Base-by-base conservation (phyloP, 1,139 yeast genomes). In the Pichiaceae sp. region DNA sequence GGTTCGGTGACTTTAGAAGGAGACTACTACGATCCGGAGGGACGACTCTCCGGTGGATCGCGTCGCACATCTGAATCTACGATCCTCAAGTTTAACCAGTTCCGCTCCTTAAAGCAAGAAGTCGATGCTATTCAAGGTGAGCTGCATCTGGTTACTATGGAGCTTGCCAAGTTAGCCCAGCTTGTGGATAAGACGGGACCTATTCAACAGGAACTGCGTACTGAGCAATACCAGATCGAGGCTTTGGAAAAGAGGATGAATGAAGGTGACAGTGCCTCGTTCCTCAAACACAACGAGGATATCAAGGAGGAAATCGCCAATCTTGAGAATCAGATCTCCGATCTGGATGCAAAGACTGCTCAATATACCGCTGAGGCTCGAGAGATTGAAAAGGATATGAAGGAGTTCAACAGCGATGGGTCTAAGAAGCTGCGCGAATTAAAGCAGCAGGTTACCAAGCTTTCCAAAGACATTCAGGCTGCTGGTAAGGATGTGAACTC, bases 1-100 rank as follows among this genome's bases (percentile, higher is more conserved):
- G 76, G 91, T 50, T 81, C 95, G n/a, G 89, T 93, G 12, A 93
- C 99, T 0, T 57, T 84, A 30, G 93, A 89, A 37, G 99, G 98
- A 34, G 98, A 91, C 59, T 72, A 81, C 9, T 93, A 89, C 60
- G 98, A 93, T 54, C 98, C 98, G 0, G 87, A 82, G 48, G 99
- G 99, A 12, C 86, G 95, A 17, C 64, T 93, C 29, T 84, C 96
- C 1, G 99, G 99, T 37, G 98, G 98, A n/a, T 79, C 94, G 17
- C 71, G 91, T 46, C 75, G 69, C 45, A 61, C 65, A 34, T 68
- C 75, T 12, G 67, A 73, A 4, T 73, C 87, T 0, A 59, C 82
- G 4, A 64, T 91, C 40, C 59, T 76, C 7, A 74, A 73, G 36
- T 74, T 89, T 54, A 94, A 82, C 51, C 73, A 74, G 44, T 81